A percentile compares a stretch with the other conserved stretches of the same genome.
phyloP scores from a whole-genome alignment of 2,329 filamentous ascomycete species.

The Onygenales sp. region DNA sequence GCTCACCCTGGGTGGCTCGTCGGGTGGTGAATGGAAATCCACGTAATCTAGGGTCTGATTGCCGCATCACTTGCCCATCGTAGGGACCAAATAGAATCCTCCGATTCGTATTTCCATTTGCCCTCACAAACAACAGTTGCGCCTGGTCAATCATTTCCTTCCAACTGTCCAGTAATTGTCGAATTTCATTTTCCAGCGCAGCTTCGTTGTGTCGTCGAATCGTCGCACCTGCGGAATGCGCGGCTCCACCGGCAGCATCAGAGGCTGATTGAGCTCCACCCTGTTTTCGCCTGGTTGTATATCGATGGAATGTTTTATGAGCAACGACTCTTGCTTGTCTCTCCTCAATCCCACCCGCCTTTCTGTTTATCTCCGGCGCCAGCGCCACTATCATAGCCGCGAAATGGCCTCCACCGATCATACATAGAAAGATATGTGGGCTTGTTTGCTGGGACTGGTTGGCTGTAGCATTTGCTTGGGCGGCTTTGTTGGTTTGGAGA shows the following conservation, averaged over 20 bases:
- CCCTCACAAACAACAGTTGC: constrained; percentile 78
- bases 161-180: constrained; percentile 74
- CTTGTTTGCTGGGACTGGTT: constrained; percentile 47
- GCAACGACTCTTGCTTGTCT: constrained; percentile 79
- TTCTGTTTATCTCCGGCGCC: constrained; percentile 66
- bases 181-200: constrained; percentile 79
- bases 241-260: constrained; percentile 85
- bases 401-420: constrained; percentile 97
- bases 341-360: constrained; percentile 61
- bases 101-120: constrained; percentile 77
- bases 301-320: constrained; percentile 96
- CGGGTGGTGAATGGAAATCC: constrained; percentile 91
- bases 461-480: constrained; percentile 43
- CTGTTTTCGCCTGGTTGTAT: constrained; percentile 92
- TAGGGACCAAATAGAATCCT: constrained; percentile 85
- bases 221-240: constrained; percentile 85
- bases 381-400: constrained; percentile 92
- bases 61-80: constrained; percentile 71
- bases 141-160: constrained; percentile 73
- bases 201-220: constrained; percentile 90
- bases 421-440: constrained; percentile 89
- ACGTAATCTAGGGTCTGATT: constrained; percentile 69
- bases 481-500: constrained; percentile 23
- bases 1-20: constrained; percentile 82
- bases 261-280: constrained; percentile 91